Conservation (phyloP, 2,329 filamentous ascomycete genomes). For the Leptographium radiaticola region DNA sequence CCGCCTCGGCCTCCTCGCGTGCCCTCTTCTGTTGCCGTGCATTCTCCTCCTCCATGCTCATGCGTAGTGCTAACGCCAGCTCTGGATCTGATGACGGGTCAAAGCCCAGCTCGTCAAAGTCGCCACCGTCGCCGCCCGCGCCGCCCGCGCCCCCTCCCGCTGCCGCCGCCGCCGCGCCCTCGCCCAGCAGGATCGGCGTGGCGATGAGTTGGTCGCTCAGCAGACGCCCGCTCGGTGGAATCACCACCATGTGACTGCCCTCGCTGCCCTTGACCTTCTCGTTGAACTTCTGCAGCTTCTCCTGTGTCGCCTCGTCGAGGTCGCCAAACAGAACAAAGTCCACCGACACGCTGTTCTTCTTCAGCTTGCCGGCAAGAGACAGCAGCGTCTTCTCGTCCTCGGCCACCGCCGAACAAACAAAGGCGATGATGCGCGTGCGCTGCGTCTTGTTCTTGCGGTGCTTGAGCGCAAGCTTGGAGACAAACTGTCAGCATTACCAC, state of each 20-base stretch:
- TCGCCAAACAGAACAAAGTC: slow-evolving; percentile 95
- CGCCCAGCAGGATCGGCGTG: slow-evolving; percentile 79
- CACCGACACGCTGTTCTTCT: slow-evolving; percentile 89
- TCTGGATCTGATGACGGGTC: slow-evolving; percentile 89
- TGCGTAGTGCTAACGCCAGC: slow-evolving; percentile 81
- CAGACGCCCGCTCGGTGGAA: slow-evolving; percentile 81
- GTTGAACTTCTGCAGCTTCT: slow-evolving; percentile 90
- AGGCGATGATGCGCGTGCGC: slow-evolving; percentile 91
- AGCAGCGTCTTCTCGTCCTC: slow-evolving; percentile 83
- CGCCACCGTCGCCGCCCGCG: slow-evolving; percentile 42
- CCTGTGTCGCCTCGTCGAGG: slow-evolving; percentile 73
- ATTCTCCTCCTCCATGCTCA: slow-evolving; percentile 98
- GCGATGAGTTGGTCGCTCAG: slow-evolving; percentile 85
- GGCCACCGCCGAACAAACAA: slow-evolving; percentile 83
- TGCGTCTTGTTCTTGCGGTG: slow-evolving; percentile 97
- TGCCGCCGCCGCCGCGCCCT: slow-evolving; percentile 48
- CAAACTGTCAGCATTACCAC: not conserved
- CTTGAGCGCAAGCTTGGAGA: slow-evolving; percentile 72
- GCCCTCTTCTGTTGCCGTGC: slow-evolving; percentile 80
- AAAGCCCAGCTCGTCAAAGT: slow-evolving; percentile 71
- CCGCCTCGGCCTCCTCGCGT: slow-evolving; percentile 56
- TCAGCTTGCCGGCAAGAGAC: slow-evolving; percentile 93
- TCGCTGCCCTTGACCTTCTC: slow-evolving; percentile 84
- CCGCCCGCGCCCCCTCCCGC: slow-evolving; percentile 44
- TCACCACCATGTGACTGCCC: slow-evolving; percentile 79